Conservation (phyloP, 768 basidiomycete genomes). For the Leucosporidium creatinivorum region DNA sequence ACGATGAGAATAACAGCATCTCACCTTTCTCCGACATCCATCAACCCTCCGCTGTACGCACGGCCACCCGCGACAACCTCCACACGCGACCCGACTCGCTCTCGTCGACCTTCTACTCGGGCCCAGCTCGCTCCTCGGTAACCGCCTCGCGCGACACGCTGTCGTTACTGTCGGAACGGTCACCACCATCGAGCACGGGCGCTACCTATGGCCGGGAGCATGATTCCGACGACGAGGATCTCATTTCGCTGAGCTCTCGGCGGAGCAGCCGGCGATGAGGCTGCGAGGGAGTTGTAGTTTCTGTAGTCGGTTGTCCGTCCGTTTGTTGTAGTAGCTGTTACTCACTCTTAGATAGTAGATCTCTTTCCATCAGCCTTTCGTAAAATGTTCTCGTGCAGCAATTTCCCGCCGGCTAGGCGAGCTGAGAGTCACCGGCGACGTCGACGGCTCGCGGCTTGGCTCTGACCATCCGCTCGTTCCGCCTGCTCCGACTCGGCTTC, state of each 20-base stretch:
- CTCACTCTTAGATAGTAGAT: background rate
- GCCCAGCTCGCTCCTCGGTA: background rate
- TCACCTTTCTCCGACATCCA: conserved; percentile 28
- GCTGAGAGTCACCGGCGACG: background rate
- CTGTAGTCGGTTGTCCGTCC: background rate
- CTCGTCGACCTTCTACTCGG: background rate
- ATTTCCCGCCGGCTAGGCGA: background rate
- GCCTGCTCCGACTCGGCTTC: background rate
- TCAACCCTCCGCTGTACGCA: conserved; percentile 4
- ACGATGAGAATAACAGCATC: conserved; percentile 12
- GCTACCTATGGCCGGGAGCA: background rate
- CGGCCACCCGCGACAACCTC: conserved; percentile 17
- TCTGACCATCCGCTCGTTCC: background rate
- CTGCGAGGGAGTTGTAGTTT: background rate
- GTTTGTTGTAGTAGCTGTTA: background rate
- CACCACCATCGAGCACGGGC: background rate
- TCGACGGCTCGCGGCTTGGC: background rate
- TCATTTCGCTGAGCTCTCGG: too few relatives aligned
- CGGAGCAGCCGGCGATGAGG: too few relatives aligned
- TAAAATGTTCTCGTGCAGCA: background rate
- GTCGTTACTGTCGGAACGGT: background rate
- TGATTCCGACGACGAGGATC: too few relatives aligned
- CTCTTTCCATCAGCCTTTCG: background rate
- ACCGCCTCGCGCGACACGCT: background rate
- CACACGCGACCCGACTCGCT: conserved; percentile 1